Evolutionary conservation across 2,329 filamentous ascomycete species (phyloP), one percentile per base, ranked within the genome.

Genomic region (Karstenula rhodostoma): DNA sequence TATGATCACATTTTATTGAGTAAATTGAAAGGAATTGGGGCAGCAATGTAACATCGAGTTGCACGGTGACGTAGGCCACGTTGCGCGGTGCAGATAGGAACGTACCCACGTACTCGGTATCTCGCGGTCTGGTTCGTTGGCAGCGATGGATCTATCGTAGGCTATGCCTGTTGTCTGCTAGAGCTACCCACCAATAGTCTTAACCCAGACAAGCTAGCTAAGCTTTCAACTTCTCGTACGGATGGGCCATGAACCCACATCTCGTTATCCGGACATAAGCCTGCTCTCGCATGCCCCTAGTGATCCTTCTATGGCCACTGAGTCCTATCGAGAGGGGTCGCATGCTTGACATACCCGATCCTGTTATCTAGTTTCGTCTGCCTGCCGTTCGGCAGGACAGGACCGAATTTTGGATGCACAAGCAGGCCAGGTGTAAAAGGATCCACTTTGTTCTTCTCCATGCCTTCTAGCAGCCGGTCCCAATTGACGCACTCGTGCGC

Each of bases 401-500:
- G 51, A 22, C 51, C 37, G 17, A 54, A 54, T n/a, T 54, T 54
- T 5, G 37, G 51, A 32, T 54, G 51, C 17, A 54, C 37, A 17
- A 54, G 51, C 51, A 54, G 37, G 27, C 51, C 51, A 15, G 51
- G 51, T 22, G 35, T 33, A 25, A 44, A 54, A 15, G 51, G 51
- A 32, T 44, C 37, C 25, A 54, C 37, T 23, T 54, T 54, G 37
- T 54, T 54, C 23, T 33, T 44, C n/a, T 54, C 37, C 51, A 54
- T 44, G 15, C 51, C 51, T 23, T 54, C 51, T 13, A 54, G 23
- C 5, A 54, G 25, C 27, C 51, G 37, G 25, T 54, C 51, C 51
- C 51, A 54, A 25, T 54, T 54, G 23, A 54, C 51, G 37, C 51
- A 54, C 51, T 54, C 51, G 23, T 54, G 51, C 4, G 23, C 35